Conservation (phyloP, 2,329 filamentous ascomycete genomes). For the Lasiodiplodia hormozganensis region DNA sequence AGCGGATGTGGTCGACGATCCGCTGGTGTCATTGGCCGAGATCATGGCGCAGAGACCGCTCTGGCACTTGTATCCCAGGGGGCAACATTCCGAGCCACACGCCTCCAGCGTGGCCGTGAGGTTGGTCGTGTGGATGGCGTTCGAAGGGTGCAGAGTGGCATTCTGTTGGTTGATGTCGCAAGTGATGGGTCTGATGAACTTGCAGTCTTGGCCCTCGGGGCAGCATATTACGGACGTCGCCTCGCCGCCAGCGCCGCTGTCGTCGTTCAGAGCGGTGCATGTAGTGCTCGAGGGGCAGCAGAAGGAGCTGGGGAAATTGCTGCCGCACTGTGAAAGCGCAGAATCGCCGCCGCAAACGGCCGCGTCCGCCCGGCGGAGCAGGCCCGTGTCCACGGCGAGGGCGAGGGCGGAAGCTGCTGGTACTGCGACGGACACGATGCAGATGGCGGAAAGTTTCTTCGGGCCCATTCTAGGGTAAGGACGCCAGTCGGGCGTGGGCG, state of each 20-base stretch:
- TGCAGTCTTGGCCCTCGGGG: slow-evolving; percentile 64
- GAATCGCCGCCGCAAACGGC: slow-evolving; percentile 59
- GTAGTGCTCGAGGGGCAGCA: slow-evolving; percentile 65
- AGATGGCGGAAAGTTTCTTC: slow-evolving; percentile 43
- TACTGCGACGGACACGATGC: slow-evolving; percentile 39
- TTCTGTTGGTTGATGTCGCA: slow-evolving; percentile 71
- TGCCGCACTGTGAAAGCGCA: slow-evolving; percentile 60
- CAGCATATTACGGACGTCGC: slow-evolving; percentile 73
- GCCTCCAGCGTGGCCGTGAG: slow-evolving; percentile 59
- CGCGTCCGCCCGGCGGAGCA: slow-evolving; percentile 41
- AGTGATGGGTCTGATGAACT: slow-evolving; percentile 67
- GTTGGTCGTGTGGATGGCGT: slow-evolving; percentile 70
- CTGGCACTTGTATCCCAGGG: slow-evolving; percentile 73
- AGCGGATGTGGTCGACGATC: slow-evolving; percentile 46
- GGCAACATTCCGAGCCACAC: slow-evolving; percentile 71
- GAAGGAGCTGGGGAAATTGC: slow-evolving; percentile 67
- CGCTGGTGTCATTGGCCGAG: slow-evolving; percentile 48
- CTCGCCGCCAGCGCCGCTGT: slow-evolving; percentile 57
- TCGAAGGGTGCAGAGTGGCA: slow-evolving; percentile 61
- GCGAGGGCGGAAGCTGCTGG: slow-evolving; percentile 34
- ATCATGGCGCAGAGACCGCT: slow-evolving; percentile 54
- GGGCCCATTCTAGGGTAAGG: slow-evolving; percentile 37
- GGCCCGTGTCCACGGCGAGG: slow-evolving; percentile 36
- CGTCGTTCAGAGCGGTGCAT: slow-evolving; percentile 66
- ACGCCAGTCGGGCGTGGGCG: slow-evolving; percentile 15